Evolutionary conservation across 305 asterid genomes (phyloP), one percentile per base, ranked within the genome.

Genomic region (Fraxinus ornus): DNA sequence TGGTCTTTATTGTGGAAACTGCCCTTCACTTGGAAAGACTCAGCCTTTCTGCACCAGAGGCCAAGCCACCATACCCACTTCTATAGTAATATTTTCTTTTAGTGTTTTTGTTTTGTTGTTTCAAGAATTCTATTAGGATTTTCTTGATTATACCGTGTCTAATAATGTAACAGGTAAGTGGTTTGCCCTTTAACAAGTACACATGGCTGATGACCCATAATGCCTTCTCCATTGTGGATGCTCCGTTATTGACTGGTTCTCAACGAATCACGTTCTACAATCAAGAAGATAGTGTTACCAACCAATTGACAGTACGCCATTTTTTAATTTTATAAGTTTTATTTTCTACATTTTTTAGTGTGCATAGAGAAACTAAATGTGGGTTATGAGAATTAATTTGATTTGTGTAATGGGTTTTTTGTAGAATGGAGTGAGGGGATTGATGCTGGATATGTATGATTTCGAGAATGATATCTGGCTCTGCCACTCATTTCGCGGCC

Each of bases 391-490:
- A 24, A 30, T 75, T 80, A 64, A 64, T 47, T 75, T 26, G 0
- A 22, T 76, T 33, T 78, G 17, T 76, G 72, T 32, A 36, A 19
- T 83, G 83, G 77, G 26, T 78, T 80, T 79, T 86, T 79, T 90
- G 81, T 88, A 94, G 99, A 96, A 94, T 90, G 98, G 98, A 88
- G 99, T 94, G 78, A 90, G 98, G 85, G 99, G 99, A 70, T 86
- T 96, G 92, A 96, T 96, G 99, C 90, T 96, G 91, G 99, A 96
- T 88, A 92, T 96, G 98, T 94, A 96, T 70, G 99, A 96, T 85
- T 96, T 96, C 86, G 95, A 94, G 91, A 90, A 93, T 57, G 98
- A 94, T 85, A 91, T 96, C 82, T 96, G 99, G 99, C 97, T 96
- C 83, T 96, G 99, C 81, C 99, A 96, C 87, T 96, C 99, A 3